Conservation (phyloP, 495 filamentous ascomycete species). For the Wilcoxina mikolae region DNA sequence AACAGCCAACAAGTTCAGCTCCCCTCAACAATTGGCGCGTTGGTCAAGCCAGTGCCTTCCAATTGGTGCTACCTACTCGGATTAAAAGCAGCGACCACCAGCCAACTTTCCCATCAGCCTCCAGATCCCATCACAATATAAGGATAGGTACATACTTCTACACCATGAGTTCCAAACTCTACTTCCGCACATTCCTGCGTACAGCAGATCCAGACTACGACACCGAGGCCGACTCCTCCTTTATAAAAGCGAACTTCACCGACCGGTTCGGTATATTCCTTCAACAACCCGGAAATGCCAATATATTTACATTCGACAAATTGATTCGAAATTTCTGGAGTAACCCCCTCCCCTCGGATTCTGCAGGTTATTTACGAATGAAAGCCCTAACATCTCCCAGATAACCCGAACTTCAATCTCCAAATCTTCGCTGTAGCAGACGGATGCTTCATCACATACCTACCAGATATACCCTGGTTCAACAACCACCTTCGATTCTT, state of each 20-base stretch:
- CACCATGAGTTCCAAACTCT: neutral
- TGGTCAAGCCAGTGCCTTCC: too few relatives aligned
- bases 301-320: neutral
- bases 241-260: slow-evolving; percentile 3
- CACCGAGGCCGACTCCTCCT: neutral
- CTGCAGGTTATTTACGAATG: neutral
- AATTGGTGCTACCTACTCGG: too few relatives aligned
- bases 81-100: too few relatives aligned
- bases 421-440: neutral
- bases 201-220: neutral
- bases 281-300: neutral
- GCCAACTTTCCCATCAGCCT: too few relatives aligned
- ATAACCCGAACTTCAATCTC: neutral
- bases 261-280: slow-evolving; percentile 6
- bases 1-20: too few relatives aligned
- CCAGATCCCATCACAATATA: too few relatives aligned
- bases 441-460: neutral
- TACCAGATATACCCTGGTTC: neutral
- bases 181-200: neutral
- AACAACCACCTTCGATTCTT: neutral
- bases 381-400: neutral
- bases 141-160: too few relatives aligned
- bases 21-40: too few relatives aligned
- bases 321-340: neutral
- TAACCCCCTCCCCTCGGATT: too few relatives aligned